Evolutionary conservation across 805 yeast species (phyloP), one percentile per base, ranked within the genome.

Genomic region (Starmerella bombicola): DNA sequence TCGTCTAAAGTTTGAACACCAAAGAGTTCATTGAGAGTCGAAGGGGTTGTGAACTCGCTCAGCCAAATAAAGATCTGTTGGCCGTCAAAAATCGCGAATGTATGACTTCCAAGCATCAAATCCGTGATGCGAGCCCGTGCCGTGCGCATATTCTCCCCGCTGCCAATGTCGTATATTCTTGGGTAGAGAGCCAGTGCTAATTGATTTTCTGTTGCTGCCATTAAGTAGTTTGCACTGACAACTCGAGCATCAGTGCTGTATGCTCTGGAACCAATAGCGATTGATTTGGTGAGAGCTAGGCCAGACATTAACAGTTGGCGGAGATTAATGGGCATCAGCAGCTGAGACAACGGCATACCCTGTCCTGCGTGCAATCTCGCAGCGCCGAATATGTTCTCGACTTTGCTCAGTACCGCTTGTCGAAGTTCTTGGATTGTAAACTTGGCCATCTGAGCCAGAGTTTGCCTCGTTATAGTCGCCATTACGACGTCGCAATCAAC

Each of bases 261-360:
- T 7, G 68, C 61, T 5, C 69, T 58, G 16, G 68, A 70, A 35
- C 74, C 64, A 21, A 86, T 67, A 1, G 84, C 75, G 39, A 66
- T 69, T 1, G 80, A 57, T 56, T 88, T 91, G 49, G 76, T 69
- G 45, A 85, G 74, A 0, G 88, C 67, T 38, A 85, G 65, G 37
- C 80, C 55, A 51, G 71, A 75, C 52, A 77, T 69, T 8, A 88
- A 75, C 40, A 88, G 64, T 33, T 82, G 74, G 43, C 74, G 73
- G 51, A 91, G 64, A 8, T 88, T 73, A 33, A 80, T 82, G 0
- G 98, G 97, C 57, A 88, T 66, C 5, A 88, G 69, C 46, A 91
- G 64, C 54, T 80, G 84, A 10, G 75, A 71, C 12, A 75, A 68
- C 4, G 70, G 61, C 20, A 61, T 48, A 13, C 53, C 50, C 33